Evolutionary conservation across 2,329 filamentous ascomycete genomes (phyloP), one percentile per base, ranked within the genome.

Genomic region (Clarireedia hainanense): DNA sequence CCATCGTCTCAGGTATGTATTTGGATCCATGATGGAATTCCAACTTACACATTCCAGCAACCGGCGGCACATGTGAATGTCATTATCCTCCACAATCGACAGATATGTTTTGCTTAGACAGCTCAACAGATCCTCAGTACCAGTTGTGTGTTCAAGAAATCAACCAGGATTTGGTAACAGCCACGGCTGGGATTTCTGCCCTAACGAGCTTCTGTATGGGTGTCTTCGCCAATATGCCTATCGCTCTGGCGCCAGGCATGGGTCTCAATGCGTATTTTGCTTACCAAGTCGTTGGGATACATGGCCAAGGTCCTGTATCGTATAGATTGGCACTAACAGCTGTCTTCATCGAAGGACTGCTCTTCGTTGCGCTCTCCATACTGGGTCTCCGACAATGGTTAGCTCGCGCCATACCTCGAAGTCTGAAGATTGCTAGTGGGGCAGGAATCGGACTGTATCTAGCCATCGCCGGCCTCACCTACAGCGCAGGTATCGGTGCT

Each of bases 201-300:
- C 73, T 95, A 47, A 81, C 86, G 3, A 86, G 83, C n/a, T 91
- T 95, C 71, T 85, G 78, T 71, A 91, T 95, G 86, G 90, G 90
- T 20, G 71, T 92, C 1, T 83, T 91, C 61, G 85, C 90, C 60
- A 95, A 95, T 63, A 74, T 75, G 74, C 85, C 86, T 1, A 84
- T 89, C 62, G 84, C 82, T 7, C 72, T 89, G 45, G 86, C 85
- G 6, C 86, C 86, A 15, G 86, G 86, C 39, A 88, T 90, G 86
- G 86, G 90, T 26, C 71, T 95, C 55, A 95, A 95, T 67, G 89
- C 89, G 17, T 95, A 95, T 70, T 95, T 95, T 67, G 80, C 89
- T 26, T 95, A 88, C 68, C 72, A 67, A 57, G 85, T 89, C 46
- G 89, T 95, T 56, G 90, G 90, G 3, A 82, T 76, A 65, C 85